These are phyloP conservation scores for Ceratobasidium sp. DNA, from an alignment of 1,284 basidiomycete species.

Conservation along the genomic window DNA sequence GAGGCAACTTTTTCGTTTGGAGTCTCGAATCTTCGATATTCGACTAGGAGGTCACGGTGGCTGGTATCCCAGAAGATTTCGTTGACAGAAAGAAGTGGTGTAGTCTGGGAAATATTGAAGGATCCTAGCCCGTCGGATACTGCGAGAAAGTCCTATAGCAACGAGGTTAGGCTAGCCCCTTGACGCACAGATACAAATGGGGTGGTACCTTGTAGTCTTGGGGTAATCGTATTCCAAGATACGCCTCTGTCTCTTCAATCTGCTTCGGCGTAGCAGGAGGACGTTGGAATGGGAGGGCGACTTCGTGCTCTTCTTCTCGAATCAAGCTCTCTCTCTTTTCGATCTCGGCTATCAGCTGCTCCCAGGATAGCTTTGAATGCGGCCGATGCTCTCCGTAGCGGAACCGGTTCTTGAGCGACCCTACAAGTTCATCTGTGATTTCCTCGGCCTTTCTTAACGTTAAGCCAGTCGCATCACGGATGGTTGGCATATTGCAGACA, in stretches of 20 bases:
- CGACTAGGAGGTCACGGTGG: neutral
- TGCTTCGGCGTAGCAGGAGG: neutral
- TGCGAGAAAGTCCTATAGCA: conserved; percentile 8
- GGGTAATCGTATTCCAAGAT: neutral
- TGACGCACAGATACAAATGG: too few relatives aligned
- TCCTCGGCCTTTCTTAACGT: neutral
- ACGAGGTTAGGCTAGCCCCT: too few relatives aligned
- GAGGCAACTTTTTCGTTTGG: neutral
- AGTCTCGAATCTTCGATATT: conserved; percentile 19
- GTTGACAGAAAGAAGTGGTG: conserved; percentile 10
- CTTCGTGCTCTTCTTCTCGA: neutral
- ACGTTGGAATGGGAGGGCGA: neutral
- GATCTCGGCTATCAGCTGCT: neutral
- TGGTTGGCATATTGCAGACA: neutral
- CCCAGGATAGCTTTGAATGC: conserved; percentile 14
- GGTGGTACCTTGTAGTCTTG: conserved; percentile 18
- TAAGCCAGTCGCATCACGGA: neutral
- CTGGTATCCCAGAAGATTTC: conserved; percentile 28
- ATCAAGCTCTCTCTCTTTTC: neutral
- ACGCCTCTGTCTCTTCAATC: neutral
- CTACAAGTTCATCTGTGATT: neutral
- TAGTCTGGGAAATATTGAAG: conserved; percentile 4
- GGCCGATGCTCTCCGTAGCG: neutral
- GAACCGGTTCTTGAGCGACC: neutral
- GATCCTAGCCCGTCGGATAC: conserved; percentile 16